A percentile compares a stretch with the other conserved stretches of the same genome.
Conservation (phyloP, 2,329 filamentous ascomycete species). For the Xenoacremonium recifei region DNA sequence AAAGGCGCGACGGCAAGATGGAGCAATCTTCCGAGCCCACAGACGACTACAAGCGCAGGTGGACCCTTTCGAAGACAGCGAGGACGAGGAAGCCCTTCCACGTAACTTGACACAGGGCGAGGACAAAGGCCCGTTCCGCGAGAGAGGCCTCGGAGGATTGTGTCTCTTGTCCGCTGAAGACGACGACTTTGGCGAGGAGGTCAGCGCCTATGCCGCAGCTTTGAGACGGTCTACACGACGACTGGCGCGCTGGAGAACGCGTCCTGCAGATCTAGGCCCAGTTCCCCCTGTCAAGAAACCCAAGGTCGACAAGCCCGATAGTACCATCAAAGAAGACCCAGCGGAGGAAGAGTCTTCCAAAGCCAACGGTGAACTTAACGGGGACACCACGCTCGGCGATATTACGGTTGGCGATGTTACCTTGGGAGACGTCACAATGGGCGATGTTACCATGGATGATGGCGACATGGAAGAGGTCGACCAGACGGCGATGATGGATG, state of each 20-base stretch:
- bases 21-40: constrained; percentile 65
- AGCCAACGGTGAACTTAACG: constrained; percentile 32
- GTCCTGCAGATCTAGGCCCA: constrained; percentile 44
- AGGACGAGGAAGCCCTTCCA: constrained; percentile 50
- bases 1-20: constrained; percentile 61
- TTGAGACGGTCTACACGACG: constrained; percentile 63
- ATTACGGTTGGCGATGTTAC: constrained; percentile 31
- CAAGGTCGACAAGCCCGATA: constrained; percentile 26
- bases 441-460: constrained; percentile 50
- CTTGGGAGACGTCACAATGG: constrained; percentile 25
- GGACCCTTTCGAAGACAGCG: constrained; percentile 61
- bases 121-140: constrained; percentile 44
- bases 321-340: constrained; percentile 25
- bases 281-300: constrained; percentile 45
- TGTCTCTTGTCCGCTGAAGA: constrained; percentile 59
- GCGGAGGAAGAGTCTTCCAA: constrained; percentile 18
- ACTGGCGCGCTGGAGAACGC: constrained; percentile 65
- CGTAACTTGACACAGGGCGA: constrained; percentile 29
- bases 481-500: constrained; percentile 34
- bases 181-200: constrained; percentile 77
- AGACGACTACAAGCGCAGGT: constrained; percentile 57
- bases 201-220: constrained; percentile 63
- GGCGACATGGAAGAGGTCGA: constrained; percentile 51
- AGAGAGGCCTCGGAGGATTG: constrained; percentile 62
- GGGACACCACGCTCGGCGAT: constrained; percentile 34